Percentiles rank a stretch among this genome's conserved stretches.
Evolutionary conservation across 228 moss, liverwort and hornwort species (phyloP).

Genomic region (Sphagnum fallax): DNA sequence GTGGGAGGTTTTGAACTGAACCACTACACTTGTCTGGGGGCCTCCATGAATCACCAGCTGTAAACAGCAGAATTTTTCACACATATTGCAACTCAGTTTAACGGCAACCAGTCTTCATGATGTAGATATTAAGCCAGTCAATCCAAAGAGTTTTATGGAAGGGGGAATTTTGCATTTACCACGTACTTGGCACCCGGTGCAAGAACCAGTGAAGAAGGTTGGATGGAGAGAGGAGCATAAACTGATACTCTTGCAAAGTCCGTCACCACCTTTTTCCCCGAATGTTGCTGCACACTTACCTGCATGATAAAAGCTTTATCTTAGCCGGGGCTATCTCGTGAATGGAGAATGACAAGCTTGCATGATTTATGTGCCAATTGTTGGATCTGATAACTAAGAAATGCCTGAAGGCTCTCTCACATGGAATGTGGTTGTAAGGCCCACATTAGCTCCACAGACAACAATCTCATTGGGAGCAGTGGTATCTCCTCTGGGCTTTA

Average conservation of each 20-base stretch:
- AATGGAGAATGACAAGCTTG: no score
- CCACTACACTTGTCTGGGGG: slow-evolving; percentile 66
- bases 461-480: slow-evolving; percentile 48
- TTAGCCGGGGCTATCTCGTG: no score
- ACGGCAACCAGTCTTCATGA: neutral
- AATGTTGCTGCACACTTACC: slow-evolving; percentile 69
- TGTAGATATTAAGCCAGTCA: neutral
- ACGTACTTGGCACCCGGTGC: slow-evolving; percentile 79
- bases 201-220: slow-evolving; percentile 71
- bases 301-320: slow-evolving; percentile 10
- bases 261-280: slow-evolving; percentile 78
- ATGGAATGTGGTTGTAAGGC: slow-evolving; percentile 81
- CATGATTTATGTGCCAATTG: no score
- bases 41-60: slow-evolving; percentile 80
- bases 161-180: slow-evolving; percentile 15
- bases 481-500: slow-evolving; percentile 26
- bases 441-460: slow-evolving; percentile 78
- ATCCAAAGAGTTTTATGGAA: no score
- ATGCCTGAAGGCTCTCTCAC: slow-evolving; percentile 20
- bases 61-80: neutral
- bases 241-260: slow-evolving; percentile 73
- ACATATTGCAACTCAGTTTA: slow-evolving; percentile 1
- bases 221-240: slow-evolving; percentile 87
- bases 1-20: slow-evolving; percentile 65
- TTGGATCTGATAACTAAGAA: no score